A percentile compares a stretch with the other conserved stretches of the same genome.
Conservation (phyloP, 2,329 filamentous ascomycete species). For the Phymatotrichopsis omnivora region DNA sequence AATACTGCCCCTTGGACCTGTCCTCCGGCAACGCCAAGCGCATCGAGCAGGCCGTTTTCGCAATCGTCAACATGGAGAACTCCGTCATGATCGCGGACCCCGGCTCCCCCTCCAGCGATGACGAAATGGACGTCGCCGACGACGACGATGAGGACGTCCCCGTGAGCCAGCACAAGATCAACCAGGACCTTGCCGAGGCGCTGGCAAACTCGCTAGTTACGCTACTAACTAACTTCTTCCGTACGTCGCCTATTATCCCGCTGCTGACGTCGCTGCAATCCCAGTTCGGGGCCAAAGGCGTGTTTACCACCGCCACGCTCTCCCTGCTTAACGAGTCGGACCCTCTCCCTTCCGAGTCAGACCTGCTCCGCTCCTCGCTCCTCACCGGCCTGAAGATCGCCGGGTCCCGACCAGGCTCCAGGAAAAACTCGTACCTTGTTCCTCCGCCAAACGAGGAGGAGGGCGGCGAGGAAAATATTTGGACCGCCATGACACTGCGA, state of each 20-base stretch:
- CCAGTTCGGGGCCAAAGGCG: conserved; percentile 24
- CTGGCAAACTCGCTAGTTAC: conserved; percentile 22
- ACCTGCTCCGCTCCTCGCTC: conserved; percentile 15
- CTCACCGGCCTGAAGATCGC: conserved; percentile 19
- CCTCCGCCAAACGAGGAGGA: conserved; percentile 19
- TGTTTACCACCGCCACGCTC: conserved; percentile 25
- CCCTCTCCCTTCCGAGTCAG: conserved; percentile 19
- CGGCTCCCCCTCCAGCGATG: conserved; percentile 19
- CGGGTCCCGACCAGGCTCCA: conserved; percentile 18
- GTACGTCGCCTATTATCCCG: conserved; percentile 20
- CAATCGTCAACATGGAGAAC: conserved; percentile 29
- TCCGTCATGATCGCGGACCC: conserved; percentile 29
- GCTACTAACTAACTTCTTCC: conserved; percentile 25
- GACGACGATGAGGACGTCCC: conserved; percentile 21
- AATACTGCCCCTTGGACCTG: conserved; percentile 31
- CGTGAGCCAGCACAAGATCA: conserved; percentile 15
- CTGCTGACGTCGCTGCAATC: conserved; percentile 24
- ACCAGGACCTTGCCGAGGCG: conserved; percentile 21
- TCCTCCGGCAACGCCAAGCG: conserved; percentile 22
- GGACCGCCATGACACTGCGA: conserved; percentile 30
- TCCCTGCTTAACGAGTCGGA: conserved; percentile 23
- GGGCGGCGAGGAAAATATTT: conserved; percentile 27
- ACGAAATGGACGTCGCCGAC: too few species aligned
- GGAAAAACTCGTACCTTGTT: too few species aligned
- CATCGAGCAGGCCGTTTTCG: conserved; percentile 27